These are phyloP conservation scores for Melocanna baccifera DNA, from an alignment of 176 grass and related monocot species.

Conservation along the genomic window DNA sequence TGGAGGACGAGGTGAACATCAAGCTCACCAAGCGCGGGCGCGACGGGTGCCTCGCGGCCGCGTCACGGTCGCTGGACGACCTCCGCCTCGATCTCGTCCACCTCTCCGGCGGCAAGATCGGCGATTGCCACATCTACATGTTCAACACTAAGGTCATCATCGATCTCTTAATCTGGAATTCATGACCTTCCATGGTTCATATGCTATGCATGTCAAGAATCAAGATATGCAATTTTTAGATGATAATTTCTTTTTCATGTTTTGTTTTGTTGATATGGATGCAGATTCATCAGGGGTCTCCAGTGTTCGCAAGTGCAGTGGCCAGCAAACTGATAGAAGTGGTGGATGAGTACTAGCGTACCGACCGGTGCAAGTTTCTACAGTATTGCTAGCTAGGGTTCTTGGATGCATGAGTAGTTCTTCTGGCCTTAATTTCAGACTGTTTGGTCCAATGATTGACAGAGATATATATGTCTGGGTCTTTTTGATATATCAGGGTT, in stretches of 20 bases:
- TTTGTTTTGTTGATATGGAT: background rate
- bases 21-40: conserved; percentile 81
- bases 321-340: conserved; percentile 67
- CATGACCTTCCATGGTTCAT: background rate
- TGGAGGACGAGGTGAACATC: conserved; percentile 94
- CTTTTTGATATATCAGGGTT: background rate
- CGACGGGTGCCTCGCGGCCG: conserved; percentile 61
- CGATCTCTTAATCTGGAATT: background rate
- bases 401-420: conserved; percentile 20
- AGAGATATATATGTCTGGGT: background rate
- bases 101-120: conserved; percentile 82
- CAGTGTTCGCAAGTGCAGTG: conserved; percentile 69
- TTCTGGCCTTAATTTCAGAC: background rate
- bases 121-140: conserved; percentile 89
- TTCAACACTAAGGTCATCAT: conserved; percentile 80
- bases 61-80: conserved; percentile 62
- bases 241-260: background rate
- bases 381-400: conserved; percentile 1
- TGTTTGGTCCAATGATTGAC: background rate
- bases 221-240: background rate
- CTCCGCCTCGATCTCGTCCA: conserved; percentile 79
- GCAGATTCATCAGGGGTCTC: conserved; percentile 67
- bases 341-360: conserved; percentile 43
- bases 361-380: background rate
- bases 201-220: background rate